These are phyloP conservation scores for Drosera capensis DNA, from an alignment of 148 eudicot species.

Conservation along the genomic window DNA sequence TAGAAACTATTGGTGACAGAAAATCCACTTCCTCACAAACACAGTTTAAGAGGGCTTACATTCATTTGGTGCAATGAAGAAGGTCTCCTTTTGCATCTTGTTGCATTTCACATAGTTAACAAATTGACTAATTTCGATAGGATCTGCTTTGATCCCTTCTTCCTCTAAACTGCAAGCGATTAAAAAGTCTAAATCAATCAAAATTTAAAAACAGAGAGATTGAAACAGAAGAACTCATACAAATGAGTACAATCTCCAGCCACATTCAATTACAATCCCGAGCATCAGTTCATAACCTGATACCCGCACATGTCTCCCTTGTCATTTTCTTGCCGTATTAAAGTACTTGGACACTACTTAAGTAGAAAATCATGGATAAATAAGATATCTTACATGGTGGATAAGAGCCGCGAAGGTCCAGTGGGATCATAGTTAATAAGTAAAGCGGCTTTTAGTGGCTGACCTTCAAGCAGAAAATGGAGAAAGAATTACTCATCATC, in stretches of 20 bases:
- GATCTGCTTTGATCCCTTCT: conserved; percentile 66
- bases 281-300: too few species aligned
- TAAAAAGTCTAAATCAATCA: conserved; percentile 1
- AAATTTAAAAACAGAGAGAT: neutral
- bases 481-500: conserved; percentile 2
- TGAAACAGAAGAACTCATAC: neutral
- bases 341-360: neutral
- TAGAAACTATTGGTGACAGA: neutral
- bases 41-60: conserved; percentile 40
- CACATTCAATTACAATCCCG: too few species aligned
- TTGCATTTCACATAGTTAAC: conserved; percentile 55
- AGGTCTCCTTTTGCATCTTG: conserved; percentile 58
- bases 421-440: conserved; percentile 81
- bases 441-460: conserved; percentile 62
- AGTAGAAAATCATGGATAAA: neutral
- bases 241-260: too few species aligned
- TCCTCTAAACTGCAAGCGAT: conserved; percentile 59
- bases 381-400: conserved; percentile 56
- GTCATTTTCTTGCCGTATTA: neutral
- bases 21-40: neutral
- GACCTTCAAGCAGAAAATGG: conserved; percentile 24
- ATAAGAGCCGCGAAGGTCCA: conserved; percentile 86
- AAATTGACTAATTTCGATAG: conserved; percentile 59
- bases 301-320: too few species aligned
- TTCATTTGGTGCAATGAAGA: conserved; percentile 58